These are phyloP conservation scores for Olyra latifolia DNA, from an alignment of 176 grass and related monocot genomes.

Conservation along the genomic window DNA sequence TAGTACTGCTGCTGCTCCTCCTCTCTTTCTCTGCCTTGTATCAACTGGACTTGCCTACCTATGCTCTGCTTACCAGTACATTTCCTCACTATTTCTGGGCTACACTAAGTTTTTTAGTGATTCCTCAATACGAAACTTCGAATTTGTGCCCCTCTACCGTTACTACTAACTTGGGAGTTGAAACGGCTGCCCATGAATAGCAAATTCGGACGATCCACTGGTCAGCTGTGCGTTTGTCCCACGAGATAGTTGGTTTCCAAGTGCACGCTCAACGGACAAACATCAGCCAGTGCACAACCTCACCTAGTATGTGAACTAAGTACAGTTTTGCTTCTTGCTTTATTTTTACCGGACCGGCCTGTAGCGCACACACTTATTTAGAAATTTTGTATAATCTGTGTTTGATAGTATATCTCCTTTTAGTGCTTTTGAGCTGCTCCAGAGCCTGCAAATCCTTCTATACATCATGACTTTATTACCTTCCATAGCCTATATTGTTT, in stretches of 20 bases:
- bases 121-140: neutral
- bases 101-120: neutral
- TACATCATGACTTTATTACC: neutral
- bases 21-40: neutral
- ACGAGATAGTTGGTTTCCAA: neutral
- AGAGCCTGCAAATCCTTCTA: neutral
- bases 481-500: neutral
- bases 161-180: neutral
- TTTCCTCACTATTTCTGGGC: neutral
- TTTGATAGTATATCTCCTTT: neutral
- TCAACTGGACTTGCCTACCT: neutral
- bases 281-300: neutral
- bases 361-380: neutral
- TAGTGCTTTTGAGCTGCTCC: neutral
- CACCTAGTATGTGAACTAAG: neutral
- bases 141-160: neutral
- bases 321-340: neutral
- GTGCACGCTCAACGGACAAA: neutral
- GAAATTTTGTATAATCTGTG: neutral
- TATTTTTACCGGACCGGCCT: neutral
- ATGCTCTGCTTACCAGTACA: neutral
- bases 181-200: neutral
- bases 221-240: neutral
- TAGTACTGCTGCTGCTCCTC: neutral
- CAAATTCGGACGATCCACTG: neutral